Evolutionary conservation across 768 basidiomycete genomes (phyloP), one percentile per base, ranked within the genome.

Genomic region (Rhodosporidiobolus sp.): DNA sequence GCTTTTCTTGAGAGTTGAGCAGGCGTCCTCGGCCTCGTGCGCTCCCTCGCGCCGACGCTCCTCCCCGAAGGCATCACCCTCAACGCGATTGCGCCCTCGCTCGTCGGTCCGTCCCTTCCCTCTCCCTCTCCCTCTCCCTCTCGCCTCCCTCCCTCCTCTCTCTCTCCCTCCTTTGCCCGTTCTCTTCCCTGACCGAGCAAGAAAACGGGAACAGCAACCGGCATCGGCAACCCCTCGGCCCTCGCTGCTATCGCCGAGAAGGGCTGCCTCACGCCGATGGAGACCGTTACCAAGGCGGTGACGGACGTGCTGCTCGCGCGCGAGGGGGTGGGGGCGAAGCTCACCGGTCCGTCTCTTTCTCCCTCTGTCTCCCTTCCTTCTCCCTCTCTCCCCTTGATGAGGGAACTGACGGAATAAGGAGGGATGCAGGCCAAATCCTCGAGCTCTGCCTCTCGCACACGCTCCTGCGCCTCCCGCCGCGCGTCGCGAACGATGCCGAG

Each of bases 361-460:
- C 24, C 57, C 4, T 12, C 28, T 54, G 1, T 16, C 14, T n/a
- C 38, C 8, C 22, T 4, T 3, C 26, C 43, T 10, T 35, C 11
- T 26, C 55, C 32, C 24, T 12, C 56, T 55, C 30, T 8, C 32
- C 1, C 38, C 7, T 7, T 43, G 8, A 43, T 7, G 38, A 48
- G 46, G 9, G 54, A 56, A 34, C 54, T 56, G 54, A 56, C 30
- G 30, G 9, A 12, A 16, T 56, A 4, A n/a, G 10, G 28, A 30
- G 28, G 14, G 4, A 43, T 32, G 12, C 61, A 63, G 61, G 61
- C 16, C 61, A 63, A 17, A 52, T 63, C 61, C 49, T 63, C 61
- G 61, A 63, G 17, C 28, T 49, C 50, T 34, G 30, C 35, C 61
- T 63, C 11, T 35, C 49, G 24, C n/a, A 34, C 34, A 22, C 50